Base-by-base conservation (phyloP, 2,329 filamentous ascomycete genomes). In the Scedosporium apiospermum region DNA sequence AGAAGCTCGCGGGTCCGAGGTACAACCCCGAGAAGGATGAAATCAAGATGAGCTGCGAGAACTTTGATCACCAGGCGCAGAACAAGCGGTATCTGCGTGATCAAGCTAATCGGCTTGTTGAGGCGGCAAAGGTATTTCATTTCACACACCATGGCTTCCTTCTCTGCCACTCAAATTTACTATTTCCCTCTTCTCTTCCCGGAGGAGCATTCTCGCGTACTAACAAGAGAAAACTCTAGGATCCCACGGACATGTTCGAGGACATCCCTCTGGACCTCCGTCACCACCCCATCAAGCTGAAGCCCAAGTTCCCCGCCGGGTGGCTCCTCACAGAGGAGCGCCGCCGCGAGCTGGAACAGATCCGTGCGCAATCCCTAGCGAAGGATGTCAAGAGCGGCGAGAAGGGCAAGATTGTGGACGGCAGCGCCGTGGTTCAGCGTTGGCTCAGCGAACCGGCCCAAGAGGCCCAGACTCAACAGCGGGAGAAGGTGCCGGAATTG, bases 51-150 rank as follows among this genome's bases (percentile, higher is more conserved):
- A 92, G 89, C 72, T 90, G 89, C 77, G 95, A 98, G 75, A 87
- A 88, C 72, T 96, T 89, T 74, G 86, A 91, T 71, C 90, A 93
- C 62, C 89, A 91, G 71, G 91, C 93, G 18, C 93, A 98, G 78
- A 99, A 99, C 80, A 99, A 98, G 82, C 87, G 91, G n/a, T 95
- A 95, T 73, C 81, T 99, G 23, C 88, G 86, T 61, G 91, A 96
- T 69, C 75, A 91, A 58, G 84, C 98, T 59, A 80, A 88, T 66
- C 84, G 81, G 59, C 77, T 99, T 67, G 77, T 99, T 64, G 79
- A 78, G 6, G 87, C 91, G 71, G 91, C 93, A 64, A 90, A 87
- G 78, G 83, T 84, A 75, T 57, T 74, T 53, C 14, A 46, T n/a
- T 21, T 3, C 46, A 16, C 64, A 21, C n/a, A n/a, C n/a, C n/a